Conservation (phyloP, 1,284 basidiomycete genomes). For the Ceratobasidium sp. region DNA sequence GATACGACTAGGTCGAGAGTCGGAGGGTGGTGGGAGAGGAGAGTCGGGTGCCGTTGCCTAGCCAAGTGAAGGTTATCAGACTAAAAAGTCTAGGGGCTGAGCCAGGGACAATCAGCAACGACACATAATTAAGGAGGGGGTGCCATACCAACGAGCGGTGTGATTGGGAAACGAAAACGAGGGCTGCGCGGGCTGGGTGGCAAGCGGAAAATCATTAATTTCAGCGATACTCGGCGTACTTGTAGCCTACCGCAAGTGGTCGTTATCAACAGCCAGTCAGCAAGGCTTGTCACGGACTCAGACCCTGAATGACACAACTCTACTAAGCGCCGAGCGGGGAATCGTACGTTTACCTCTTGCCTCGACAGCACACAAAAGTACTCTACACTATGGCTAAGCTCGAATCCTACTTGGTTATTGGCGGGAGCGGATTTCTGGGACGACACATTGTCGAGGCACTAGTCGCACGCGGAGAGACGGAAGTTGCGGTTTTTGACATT, state of each 20-base stretch:
- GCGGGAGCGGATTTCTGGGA: conserved; percentile 92
- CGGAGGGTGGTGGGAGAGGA: conserved; percentile 16
- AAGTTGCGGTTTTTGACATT: conserved; percentile 87
- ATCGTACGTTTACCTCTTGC: conserved; percentile 32
- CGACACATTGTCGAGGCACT: conserved; percentile 89
- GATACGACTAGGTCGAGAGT: background rate
- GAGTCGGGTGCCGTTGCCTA: conserved; percentile 18
- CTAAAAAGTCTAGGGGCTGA: conserved; percentile 21
- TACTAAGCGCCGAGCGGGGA: conserved; percentile 18
- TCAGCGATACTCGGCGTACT: background rate
- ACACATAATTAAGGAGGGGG: conserved; percentile 16
- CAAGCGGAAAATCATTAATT: background rate
- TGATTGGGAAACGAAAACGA: conserved; percentile 14
- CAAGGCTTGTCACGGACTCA: background rate
- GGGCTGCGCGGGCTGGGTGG: background rate
- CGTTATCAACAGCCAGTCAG: conserved; percentile 18
- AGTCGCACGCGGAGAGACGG: conserved; percentile 75
- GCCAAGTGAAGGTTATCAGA: conserved; percentile 36
- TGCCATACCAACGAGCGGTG: conserved; percentile 29
- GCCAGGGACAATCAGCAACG: conserved; percentile 37
- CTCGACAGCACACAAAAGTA: conserved; percentile 40
- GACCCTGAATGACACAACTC: conserved; percentile 1
- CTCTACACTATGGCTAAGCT: conserved; percentile 36
- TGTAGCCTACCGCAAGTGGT: conserved; percentile 26
- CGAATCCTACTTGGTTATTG: conserved; percentile 84